A percentile compares a stretch with the other conserved stretches of the same genome.
phyloP scores from a whole-genome alignment of 1,284 basidiomycete genomes.

The Cutaneotrichosporon sp. region DNA sequence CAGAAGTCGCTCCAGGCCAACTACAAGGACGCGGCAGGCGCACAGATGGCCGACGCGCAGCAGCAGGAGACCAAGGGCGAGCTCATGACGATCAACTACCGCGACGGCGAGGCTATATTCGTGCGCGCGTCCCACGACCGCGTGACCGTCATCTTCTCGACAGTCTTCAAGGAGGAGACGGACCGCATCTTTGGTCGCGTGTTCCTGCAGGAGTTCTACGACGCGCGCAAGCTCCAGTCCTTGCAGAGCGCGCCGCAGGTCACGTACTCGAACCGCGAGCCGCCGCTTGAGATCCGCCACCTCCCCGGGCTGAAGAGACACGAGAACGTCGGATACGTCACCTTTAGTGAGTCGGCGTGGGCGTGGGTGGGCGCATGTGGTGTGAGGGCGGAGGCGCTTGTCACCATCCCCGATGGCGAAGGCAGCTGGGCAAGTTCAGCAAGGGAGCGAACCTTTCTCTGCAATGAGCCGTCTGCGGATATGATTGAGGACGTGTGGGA shows the following conservation, averaged over 20 bases:
- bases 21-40: constrained; percentile 46
- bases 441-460: no score
- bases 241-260: constrained; percentile 99
- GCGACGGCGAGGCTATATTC: constrained; percentile 96
- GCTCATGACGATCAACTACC: constrained; percentile 90
- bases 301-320: constrained; percentile 75
- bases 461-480: no score
- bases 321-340: constrained; percentile 97
- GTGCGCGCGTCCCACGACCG: constrained; percentile 90
- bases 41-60: constrained; percentile 54
- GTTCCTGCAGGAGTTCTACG: constrained; percentile 99
- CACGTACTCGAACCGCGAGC: constrained; percentile 92
- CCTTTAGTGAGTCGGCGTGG: constrained; percentile 64
- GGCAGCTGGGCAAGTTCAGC: no score
- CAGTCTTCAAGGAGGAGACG: constrained; percentile 95
- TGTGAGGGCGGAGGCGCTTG: no score
- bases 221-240: constrained; percentile 86
- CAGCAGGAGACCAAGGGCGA: constrained; percentile 65
- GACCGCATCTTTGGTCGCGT: constrained; percentile 96
- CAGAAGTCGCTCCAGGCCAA: constrained; percentile 79
- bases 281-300: constrained; percentile 92
- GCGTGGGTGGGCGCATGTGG: no score
- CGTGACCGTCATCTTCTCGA: constrained; percentile 97
- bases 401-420: no score
- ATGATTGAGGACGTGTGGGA: no score